These are phyloP conservation scores for Puccinia hordei DNA, from an alignment of 1,284 basidiomycete genomes.

Conservation along the genomic window DNA sequence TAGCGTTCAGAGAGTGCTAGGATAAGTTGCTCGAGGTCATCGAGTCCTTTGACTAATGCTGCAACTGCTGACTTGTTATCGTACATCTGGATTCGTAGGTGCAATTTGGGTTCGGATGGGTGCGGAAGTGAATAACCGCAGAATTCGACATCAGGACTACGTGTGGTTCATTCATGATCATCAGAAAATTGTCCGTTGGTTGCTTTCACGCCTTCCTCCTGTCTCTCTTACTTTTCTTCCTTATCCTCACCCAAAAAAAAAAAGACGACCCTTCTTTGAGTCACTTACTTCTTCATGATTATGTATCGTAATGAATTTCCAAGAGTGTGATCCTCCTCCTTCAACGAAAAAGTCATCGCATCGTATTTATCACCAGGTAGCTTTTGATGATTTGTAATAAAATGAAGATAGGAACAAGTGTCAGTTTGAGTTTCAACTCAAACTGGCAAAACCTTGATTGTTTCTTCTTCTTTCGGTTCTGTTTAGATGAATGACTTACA, in stretches of 20 bases:
- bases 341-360: constrained; percentile 59
- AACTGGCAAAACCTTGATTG: background rate
- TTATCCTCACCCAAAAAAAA: no score
- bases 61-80: constrained; percentile 53
- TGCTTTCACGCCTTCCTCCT: background rate
- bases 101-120: constrained; percentile 60
- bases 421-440: background rate
- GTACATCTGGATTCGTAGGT: constrained; percentile 60
- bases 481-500: constrained; percentile 3
- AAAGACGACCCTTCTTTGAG: background rate
- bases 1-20: constrained; percentile 19
- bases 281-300: constrained; percentile 60
- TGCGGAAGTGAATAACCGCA: constrained; percentile 59
- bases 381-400: constrained; percentile 5
- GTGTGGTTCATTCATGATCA: background rate
- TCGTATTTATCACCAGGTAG: constrained; percentile 30
- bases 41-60: constrained; percentile 28
- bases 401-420: background rate
- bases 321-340: constrained; percentile 59
- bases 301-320: constrained; percentile 60
- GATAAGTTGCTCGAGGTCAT: constrained; percentile 38
- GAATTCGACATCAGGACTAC: constrained; percentile 59
- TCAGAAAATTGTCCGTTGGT: background rate
- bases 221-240: background rate
- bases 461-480: background rate